Evolutionary conservation across 2,329 filamentous ascomycete species (phyloP).

Genomic region (Diplodia intermedia): DNA sequence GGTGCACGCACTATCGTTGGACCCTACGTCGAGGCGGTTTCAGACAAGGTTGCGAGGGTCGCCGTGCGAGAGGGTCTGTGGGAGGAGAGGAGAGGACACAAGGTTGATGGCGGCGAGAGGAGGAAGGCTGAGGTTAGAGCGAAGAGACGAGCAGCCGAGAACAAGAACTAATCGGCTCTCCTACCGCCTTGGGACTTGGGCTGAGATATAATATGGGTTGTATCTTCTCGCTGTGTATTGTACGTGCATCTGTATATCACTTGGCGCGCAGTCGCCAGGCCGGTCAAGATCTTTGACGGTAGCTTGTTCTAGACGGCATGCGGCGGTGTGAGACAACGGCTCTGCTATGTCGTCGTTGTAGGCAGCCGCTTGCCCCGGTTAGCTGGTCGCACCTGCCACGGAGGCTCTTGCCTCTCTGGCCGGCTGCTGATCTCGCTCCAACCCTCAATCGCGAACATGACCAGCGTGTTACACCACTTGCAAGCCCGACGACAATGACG

Average conservation of each 20-base stretch:
- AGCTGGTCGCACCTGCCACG: background rate
- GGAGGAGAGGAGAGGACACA: conserved; percentile 85
- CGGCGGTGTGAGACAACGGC: no score
- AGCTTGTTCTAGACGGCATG: no score
- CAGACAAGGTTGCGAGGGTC: conserved; percentile 70
- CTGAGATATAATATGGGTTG: conserved; percentile 4
- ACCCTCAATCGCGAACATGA: background rate
- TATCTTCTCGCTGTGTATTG: background rate
- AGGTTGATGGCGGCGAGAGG: conserved; percentile 96
- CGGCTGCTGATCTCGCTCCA: background rate
- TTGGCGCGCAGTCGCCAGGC: background rate
- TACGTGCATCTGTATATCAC: background rate
- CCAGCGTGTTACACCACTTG: background rate
- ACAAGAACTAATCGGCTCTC: conserved; percentile 62
- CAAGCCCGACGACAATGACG: no score
- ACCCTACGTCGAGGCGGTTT: conserved; percentile 73
- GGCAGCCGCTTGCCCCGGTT: background rate
- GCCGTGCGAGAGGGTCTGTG: conserved; percentile 85
- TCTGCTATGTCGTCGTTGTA: background rate
- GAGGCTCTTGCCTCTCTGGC: background rate
- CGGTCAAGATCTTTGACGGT: background rate
- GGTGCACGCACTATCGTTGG: conserved; percentile 75
- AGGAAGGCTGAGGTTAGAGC: conserved; percentile 84
- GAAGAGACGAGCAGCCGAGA: conserved; percentile 81
- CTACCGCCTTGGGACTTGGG: background rate